Evolutionary conservation across 768 basidiomycete genomes (phyloP), one percentile per base, ranked within the genome.

Genomic region (Mycena rosella): DNA sequence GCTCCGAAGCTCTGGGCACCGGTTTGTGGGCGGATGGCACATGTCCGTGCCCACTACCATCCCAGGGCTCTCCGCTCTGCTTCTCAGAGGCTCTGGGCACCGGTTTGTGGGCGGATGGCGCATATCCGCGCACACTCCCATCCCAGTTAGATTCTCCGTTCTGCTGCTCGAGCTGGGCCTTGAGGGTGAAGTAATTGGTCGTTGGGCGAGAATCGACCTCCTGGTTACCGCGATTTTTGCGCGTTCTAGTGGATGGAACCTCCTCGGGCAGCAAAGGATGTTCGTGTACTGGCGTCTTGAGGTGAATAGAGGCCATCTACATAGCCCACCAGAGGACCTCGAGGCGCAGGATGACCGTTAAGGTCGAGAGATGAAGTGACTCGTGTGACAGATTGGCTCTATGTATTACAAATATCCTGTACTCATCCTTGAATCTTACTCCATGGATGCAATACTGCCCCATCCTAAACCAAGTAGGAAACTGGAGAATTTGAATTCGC

Each of bases 211-310:
- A 67, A 13, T 73, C 44, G 9, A 79, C 76, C 24, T 83, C 83
- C 48, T 74, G 79, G 63, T 71, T 74, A 54, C 78, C 77, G 56
- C 88, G 87, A 66, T 76, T 81, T 49, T 86, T 82, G 58, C 90
- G 86, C 27, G 85, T 82, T 73, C 82, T 78, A 11, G 82, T 73
- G 0, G 84, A 75, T 20, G 83, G 76, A 27, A 71, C 70, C 34
- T 89, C 87, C 34, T 92, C 91, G 10, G 83, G 83, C 5, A 86
- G 88, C 26, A 95, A 86, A 40, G 93, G 93, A 73, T 95, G 93
- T 0, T 87, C 87, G 67, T 94, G 82, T 24, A 91, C 90, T 26
- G 89, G 88, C 8, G 86, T 90, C 75, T 84, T 84, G 47, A 72
- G 66, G 34, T 85, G 82, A 29, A 75, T 76, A 58, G 84, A 81